Conservation (phyloP, 495 filamentous ascomycete species). For the Lichenothelia convexa region DNA sequence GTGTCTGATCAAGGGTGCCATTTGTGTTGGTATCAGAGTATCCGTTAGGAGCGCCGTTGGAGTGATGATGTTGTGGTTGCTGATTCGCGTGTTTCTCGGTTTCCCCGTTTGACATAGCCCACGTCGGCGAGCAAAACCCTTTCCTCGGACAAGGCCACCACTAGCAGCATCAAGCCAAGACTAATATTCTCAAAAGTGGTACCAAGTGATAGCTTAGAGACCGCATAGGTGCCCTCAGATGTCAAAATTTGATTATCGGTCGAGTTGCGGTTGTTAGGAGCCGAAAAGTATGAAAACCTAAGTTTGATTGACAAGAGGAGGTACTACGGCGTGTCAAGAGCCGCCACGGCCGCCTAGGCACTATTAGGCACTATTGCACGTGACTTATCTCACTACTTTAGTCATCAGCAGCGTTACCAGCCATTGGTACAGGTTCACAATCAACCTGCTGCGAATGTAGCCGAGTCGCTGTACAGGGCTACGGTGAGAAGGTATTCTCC, state of each 20-base stretch:
- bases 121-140: neutral
- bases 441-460: no score
- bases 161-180: constrained; percentile 46
- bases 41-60: constrained; percentile 2
- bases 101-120: constrained; percentile 6
- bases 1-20: neutral
- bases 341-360: no score
- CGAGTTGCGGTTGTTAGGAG: constrained; percentile 11
- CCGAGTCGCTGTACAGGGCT: no score
- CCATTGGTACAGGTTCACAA: no score
- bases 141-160: constrained; percentile 29
- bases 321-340: no score
- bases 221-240: constrained; percentile 34
- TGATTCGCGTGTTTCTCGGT: constrained; percentile 3
- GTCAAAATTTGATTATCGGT: constrained; percentile 32
- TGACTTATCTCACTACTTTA: no score
- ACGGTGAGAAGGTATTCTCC: no score
- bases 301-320: no score
- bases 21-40: constrained; percentile 1
- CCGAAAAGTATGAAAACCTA: no score
- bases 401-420: no score
- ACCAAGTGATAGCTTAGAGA: constrained; percentile 42
- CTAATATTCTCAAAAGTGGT: constrained; percentile 39
- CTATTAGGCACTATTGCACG: no score
- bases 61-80: constrained; percentile 3